Conservation (phyloP, 805 yeast species). For the Candida suzukii region DNA sequence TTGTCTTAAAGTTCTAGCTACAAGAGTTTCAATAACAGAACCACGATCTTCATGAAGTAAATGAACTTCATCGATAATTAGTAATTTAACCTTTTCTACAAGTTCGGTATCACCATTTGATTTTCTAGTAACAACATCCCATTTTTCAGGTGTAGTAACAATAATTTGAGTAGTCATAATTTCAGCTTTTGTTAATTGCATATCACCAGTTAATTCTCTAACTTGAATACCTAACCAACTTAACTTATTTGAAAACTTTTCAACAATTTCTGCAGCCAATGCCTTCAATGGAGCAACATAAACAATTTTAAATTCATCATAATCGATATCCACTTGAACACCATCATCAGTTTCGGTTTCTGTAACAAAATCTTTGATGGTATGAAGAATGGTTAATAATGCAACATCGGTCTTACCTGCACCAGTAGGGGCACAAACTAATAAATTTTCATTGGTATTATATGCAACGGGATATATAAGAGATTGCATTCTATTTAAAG, state of each 20-base stretch:
- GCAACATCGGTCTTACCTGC: conserved; percentile 98
- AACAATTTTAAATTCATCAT: conserved; percentile 81
- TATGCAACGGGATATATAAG: conserved; percentile 89
- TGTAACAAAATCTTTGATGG: conserved; percentile 64
- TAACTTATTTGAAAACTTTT: conserved; percentile 70
- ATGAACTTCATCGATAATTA: conserved; percentile 96
- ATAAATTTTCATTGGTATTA: conserved; percentile 88
- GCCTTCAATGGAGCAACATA: conserved; percentile 94
- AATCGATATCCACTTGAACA: conserved; percentile 57
- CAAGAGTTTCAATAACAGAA: conserved; percentile 91
- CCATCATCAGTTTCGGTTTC: conserved; percentile 42
- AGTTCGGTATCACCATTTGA: conserved; percentile 83
- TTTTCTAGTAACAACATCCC: conserved; percentile 97
- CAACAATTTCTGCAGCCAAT: conserved; percentile 93
- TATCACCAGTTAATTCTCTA: conserved; percentile 88
- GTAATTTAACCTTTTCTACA: conserved; percentile 72
- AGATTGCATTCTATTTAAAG: conserved; percentile 83
- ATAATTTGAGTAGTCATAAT: conserved; percentile 77
- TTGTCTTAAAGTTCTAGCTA: conserved; percentile 89
- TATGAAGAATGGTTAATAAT: conserved; percentile 66
- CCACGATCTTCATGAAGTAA: conserved; percentile 96
- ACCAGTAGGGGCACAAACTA: conserved; percentile 97
- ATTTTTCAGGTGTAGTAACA: conserved; percentile 93
- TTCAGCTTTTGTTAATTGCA: conserved; percentile 82
- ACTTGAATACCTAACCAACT: conserved; percentile 84